Base-by-base conservation (phyloP, 2,329 filamentous ascomycete genomes). In the Aphanoascus verrucosus region DNA sequence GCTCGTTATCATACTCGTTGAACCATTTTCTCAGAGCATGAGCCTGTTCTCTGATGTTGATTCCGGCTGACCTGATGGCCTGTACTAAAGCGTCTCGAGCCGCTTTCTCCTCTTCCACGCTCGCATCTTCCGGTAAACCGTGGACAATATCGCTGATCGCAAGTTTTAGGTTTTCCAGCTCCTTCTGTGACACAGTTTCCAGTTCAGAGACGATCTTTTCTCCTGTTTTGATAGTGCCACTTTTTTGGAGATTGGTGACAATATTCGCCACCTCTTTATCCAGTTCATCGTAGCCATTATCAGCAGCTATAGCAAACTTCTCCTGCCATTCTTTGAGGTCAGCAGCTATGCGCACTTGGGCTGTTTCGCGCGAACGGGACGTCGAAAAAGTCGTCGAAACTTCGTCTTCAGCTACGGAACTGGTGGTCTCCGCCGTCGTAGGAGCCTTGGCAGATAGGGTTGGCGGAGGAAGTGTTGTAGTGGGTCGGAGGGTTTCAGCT, bases 291-390 rank as follows among this genome's bases (percentile, higher is more conserved):
- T 80, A 74, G 5, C 89, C 90, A 65, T 94, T 89, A 56, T 94
- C 86, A 6, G 88, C 88, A 8, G 89, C 89, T 56, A 83, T 81
- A 28, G 86, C 79, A 65, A 95, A 96, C 64, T 94, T 94, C 57
- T 81, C 81, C 68, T 96, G 86, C 91, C 93, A 98, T 53, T 78
- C 77, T 59, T 81, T 78, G 12, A 98, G 77, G 65, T 98, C 93
- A 2, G 31, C 49, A 31, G 55, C 51, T 50, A 97, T 86, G 58
- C 79, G 80, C 62, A 84, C 79, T 43, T 81, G 80, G 49, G 65
- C 56, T 62, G 69, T 55, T 65, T 59, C 72, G 64, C 69, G 58
- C 68, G 64, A 56, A 69, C 66, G 2, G 72, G 67, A 65, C 28
- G 62, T 61, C 12, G 50, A 40, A 37, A 63, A 62, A 14, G 57